Evolutionary conservation across 2,329 filamentous ascomycete species (phyloP).

Genomic region (Akanthomyces dipterigenus): DNA sequence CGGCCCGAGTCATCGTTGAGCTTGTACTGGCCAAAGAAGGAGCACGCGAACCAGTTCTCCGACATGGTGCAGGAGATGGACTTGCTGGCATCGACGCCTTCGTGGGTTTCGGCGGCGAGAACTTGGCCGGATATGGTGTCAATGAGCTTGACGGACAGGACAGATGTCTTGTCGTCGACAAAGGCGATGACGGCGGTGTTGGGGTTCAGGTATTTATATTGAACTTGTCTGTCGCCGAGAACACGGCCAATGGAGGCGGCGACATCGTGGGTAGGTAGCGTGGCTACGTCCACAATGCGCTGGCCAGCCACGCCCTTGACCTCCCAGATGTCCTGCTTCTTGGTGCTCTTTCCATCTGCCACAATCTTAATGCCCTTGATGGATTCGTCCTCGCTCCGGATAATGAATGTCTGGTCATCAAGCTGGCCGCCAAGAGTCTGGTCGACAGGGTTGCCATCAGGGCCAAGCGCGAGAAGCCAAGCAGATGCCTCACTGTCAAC

Average conservation of each 20-base stretch:
- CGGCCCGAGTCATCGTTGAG: slow-evolving; percentile 48
- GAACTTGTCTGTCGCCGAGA: slow-evolving; percentile 81
- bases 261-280: slow-evolving; percentile 69
- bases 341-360: slow-evolving; percentile 32
- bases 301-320: slow-evolving; percentile 62
- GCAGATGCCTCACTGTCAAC: slow-evolving; percentile 46
- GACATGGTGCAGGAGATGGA: slow-evolving; percentile 72
- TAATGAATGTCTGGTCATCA: slow-evolving; percentile 49
- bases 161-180: slow-evolving; percentile 48
- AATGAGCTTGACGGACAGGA: slow-evolving; percentile 69
- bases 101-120: slow-evolving; percentile 63
- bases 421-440: slow-evolving; percentile 38
- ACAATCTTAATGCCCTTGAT: slow-evolving; percentile 51
- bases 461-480: slow-evolving; percentile 47
- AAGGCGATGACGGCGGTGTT: slow-evolving; percentile 75
- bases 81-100: slow-evolving; percentile 66
- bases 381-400: slow-evolving; percentile 40
- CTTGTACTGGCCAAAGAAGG: slow-evolving; percentile 60
- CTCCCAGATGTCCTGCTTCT: slow-evolving; percentile 58
- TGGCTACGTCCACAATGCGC: slow-evolving; percentile 60
- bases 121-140: slow-evolving; percentile 82
- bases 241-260: slow-evolving; percentile 94
- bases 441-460: slow-evolving; percentile 39
- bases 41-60: slow-evolving; percentile 94
- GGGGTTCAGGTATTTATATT: slow-evolving; percentile 94